Evolutionary conservation across 1,284 basidiomycete genomes (phyloP).

Genomic region (Cutaneotrichosporon sp.): DNA sequence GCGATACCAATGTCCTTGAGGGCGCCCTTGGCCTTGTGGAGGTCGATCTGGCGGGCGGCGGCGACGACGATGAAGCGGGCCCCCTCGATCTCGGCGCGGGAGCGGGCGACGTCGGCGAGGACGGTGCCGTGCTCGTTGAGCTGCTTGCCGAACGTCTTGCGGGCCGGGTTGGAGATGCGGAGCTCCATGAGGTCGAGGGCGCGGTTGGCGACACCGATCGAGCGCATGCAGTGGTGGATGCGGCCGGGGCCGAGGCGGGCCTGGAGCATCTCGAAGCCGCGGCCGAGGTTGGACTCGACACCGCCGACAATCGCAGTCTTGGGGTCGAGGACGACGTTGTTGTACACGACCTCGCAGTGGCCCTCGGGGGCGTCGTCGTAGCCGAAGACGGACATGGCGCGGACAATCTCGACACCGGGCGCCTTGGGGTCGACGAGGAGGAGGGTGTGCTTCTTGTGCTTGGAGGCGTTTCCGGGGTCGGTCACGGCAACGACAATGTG

Average conservation of each 20-base stretch:
- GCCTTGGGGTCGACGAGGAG: slow-evolving; percentile 87
- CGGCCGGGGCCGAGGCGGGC: slow-evolving; percentile 94
- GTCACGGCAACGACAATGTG: slow-evolving; percentile 81
- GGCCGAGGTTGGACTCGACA: slow-evolving; percentile 72
- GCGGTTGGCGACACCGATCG: slow-evolving; percentile 81
- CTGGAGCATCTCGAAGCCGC: slow-evolving; percentile 97
- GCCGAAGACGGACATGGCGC: slow-evolving; percentile 89
- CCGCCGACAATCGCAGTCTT: slow-evolving; percentile 66
- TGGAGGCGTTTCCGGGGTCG: slow-evolving; percentile 48
- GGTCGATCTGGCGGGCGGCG: slow-evolving; percentile 93
- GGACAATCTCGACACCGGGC: slow-evolving; percentile 83
- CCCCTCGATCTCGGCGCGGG: slow-evolving; percentile 87
- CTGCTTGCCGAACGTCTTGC: slow-evolving; percentile 92
- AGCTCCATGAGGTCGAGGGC: slow-evolving; percentile 86
- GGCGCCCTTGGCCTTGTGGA: slow-evolving; percentile 85
- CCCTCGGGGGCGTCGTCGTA: slow-evolving; percentile 95
- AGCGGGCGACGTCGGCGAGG: slow-evolving; percentile 84
- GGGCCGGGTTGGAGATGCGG: slow-evolving; percentile 84
- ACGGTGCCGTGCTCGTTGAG: slow-evolving; percentile 91
- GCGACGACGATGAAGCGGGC: slow-evolving; percentile 84
- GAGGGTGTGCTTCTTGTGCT: slow-evolving; percentile 85
- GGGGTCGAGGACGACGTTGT: slow-evolving; percentile 84
- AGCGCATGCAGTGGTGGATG: slow-evolving; percentile 98
- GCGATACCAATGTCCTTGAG: slow-evolving; percentile 96
- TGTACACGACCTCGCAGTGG: slow-evolving; percentile 92